Conservation (phyloP, 192 early-diverging fungal species). For the Gamsiella multidivaricata region DNA sequence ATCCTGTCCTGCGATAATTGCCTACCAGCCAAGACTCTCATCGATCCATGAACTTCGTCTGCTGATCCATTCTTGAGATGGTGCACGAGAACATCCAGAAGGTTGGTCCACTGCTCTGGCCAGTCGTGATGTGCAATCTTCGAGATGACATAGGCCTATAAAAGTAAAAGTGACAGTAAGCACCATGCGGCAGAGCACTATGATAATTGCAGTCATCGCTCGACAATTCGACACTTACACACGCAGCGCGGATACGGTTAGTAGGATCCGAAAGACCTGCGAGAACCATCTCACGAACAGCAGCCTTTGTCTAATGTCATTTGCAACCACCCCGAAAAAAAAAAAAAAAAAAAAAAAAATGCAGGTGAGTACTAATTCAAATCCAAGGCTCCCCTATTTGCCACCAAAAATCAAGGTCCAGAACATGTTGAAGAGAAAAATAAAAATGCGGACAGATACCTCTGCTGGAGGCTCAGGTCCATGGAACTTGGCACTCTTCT, state of each 20-base stretch:
- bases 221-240: slow-evolving; percentile 61
- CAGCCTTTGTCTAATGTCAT: slow-evolving; percentile 64
- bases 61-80: slow-evolving; percentile 71
- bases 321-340: background rate
- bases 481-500: slow-evolving; percentile 61
- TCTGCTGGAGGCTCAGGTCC: slow-evolving; percentile 71
- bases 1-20: background rate
- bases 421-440: background rate
- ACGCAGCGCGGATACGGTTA: slow-evolving; percentile 71
- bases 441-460: slow-evolving; percentile 42
- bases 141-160: slow-evolving; percentile 85
- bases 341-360: too few relatives aligned
- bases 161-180: background rate
- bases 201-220: too few relatives aligned
- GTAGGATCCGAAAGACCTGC: slow-evolving; percentile 68
- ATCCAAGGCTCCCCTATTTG: background rate
- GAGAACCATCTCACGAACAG: slow-evolving; percentile 66
- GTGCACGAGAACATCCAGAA: slow-evolving; percentile 81
- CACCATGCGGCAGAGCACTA: too few relatives aligned
- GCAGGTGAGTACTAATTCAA: too few relatives aligned
- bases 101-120: slow-evolving; percentile 93
- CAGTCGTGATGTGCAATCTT: slow-evolving; percentile 93
- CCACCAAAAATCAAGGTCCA: slow-evolving; percentile 17
- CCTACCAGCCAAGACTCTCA: slow-evolving; percentile 80
- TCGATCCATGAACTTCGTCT: slow-evolving; percentile 86